phyloP scores from a whole-genome alignment of 306 rosid genomes.

The Begonia loranthoides region DNA sequence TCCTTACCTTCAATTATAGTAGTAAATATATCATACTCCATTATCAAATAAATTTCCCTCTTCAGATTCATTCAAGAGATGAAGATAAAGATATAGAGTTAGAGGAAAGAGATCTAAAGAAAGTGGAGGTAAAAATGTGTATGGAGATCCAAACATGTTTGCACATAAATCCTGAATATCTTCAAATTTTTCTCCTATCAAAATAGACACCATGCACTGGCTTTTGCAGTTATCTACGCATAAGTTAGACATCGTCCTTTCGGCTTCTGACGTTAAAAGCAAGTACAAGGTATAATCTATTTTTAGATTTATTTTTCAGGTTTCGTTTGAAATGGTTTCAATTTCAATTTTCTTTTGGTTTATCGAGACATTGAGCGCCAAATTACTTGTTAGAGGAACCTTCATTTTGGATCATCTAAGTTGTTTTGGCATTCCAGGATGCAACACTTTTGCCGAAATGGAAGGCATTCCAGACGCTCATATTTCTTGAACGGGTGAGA shows the following conservation, averaged over 20 bases:
- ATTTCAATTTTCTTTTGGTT: neutral
- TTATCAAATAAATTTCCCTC: slow-evolving; percentile 8
- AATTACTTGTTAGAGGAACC: neutral
- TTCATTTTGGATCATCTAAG: neutral
- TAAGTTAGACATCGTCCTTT: slow-evolving; percentile 20
- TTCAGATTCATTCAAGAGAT: slow-evolving; percentile 23
- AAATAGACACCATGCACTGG: too few species aligned
- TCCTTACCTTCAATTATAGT: neutral
- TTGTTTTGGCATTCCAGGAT: slow-evolving; percentile 40
- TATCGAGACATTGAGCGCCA: too few species aligned
- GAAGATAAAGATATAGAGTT: slow-evolving; percentile 24
- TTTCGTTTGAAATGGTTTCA: too few species aligned
- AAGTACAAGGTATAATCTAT: slow-evolving; percentile 40
- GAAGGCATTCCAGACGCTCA: slow-evolving; percentile 80
- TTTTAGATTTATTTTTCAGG: neutral
- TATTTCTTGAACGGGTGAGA: slow-evolving; percentile 81
- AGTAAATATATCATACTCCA: neutral
- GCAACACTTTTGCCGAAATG: slow-evolving; percentile 68
- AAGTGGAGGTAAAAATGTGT: slow-evolving; percentile 22
- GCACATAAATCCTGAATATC: too few species aligned
- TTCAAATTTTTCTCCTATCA: too few species aligned
- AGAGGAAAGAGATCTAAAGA: slow-evolving; percentile 25
- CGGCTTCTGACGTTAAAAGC: slow-evolving; percentile 42
- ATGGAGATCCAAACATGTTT: too few species aligned
- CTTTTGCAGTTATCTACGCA: slow-evolving; percentile 24